Conservation (phyloP, 208 protist species). For the Leptomonas pyrrhocoris region DNA sequence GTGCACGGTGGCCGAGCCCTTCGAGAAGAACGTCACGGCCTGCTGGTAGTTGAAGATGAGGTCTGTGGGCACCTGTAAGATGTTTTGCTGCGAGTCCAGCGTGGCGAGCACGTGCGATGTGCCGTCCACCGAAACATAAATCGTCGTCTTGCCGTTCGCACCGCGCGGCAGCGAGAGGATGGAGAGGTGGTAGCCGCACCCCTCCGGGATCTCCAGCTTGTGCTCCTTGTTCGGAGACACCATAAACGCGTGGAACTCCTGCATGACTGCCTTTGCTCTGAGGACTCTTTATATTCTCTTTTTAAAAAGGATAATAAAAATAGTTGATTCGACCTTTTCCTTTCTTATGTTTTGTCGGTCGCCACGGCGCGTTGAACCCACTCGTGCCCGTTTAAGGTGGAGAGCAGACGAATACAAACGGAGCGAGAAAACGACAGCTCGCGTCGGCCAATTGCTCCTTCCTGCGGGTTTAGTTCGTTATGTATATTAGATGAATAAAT, state of each 20-base stretch:
- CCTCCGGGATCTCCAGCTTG: conserved; percentile 50
- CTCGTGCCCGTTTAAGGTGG: no score
- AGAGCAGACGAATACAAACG: no score
- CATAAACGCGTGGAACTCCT: conserved; percentile 85
- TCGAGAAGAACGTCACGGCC: conserved; percentile 76
- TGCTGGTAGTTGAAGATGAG: conserved; percentile 86
- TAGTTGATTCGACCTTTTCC: no score
- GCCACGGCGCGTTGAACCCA: no score
- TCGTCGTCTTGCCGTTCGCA: conserved; percentile 63
- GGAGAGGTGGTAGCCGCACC: conserved; percentile 77
- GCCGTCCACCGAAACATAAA: conserved; percentile 83
- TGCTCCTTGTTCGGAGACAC: conserved; percentile 74
- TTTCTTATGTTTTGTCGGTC: no score
- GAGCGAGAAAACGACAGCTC: no score
- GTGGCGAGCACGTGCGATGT: conserved; percentile 80
- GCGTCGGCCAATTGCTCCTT: no score
- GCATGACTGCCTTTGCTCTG: conserved; percentile 43
- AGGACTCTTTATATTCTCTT: conserved; percentile 1
- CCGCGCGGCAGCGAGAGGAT: conserved; percentile 70
- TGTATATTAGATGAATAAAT: no score
- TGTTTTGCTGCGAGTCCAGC: conserved; percentile 56
- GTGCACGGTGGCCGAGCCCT: conserved; percentile 74
- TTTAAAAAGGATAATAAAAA: no score
- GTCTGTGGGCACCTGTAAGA: conserved; percentile 73
- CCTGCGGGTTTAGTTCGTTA: no score